Conservation (phyloP, 441 rosid species). For the Dalechampia spathulata region DNA sequence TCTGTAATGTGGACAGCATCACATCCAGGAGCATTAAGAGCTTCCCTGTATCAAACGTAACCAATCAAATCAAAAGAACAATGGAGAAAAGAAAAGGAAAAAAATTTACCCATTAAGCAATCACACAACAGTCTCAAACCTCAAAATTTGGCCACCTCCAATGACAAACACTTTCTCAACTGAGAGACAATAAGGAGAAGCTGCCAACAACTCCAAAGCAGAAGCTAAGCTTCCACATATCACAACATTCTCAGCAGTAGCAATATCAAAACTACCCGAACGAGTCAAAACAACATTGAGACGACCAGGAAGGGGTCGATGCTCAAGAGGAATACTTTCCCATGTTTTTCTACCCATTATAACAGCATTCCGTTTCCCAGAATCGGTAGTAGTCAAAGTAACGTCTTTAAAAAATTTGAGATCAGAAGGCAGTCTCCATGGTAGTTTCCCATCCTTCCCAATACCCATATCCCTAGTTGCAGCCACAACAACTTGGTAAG, state of each 20-base stretch:
- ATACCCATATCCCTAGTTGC: constrained; percentile 79
- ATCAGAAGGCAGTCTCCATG: constrained; percentile 69
- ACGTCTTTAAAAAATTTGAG: constrained; percentile 52
- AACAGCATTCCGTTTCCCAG: constrained; percentile 71
- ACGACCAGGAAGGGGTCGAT: constrained; percentile 74
- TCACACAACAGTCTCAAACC: constrained; percentile 30
- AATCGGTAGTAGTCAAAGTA: constrained; percentile 41
- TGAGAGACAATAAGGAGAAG: constrained; percentile 51
- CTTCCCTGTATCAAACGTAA: constrained; percentile 39
- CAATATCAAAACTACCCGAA: constrained; percentile 78
- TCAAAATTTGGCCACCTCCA: constrained; percentile 64
- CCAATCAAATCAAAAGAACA: constrained; percentile 27
- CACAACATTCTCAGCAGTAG: constrained; percentile 84
- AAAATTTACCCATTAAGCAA: constrained; percentile 3
- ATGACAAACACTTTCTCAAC: constrained; percentile 68
- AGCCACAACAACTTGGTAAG: constrained; percentile 77
- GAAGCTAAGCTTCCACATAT: constrained; percentile 72
- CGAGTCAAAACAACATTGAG: constrained; percentile 87
- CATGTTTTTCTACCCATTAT: constrained; percentile 92
- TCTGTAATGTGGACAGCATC: constrained; percentile 76
- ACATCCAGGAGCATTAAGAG: constrained; percentile 54
- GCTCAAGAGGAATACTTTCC: constrained; percentile 66
- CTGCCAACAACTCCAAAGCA: constrained; percentile 65
- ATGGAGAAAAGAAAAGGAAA: neutral
- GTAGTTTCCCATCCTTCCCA: constrained; percentile 73